phyloP scores from a whole-genome alignment of 805 yeast species.

The Zygotorulaspora chibaensis region DNA sequence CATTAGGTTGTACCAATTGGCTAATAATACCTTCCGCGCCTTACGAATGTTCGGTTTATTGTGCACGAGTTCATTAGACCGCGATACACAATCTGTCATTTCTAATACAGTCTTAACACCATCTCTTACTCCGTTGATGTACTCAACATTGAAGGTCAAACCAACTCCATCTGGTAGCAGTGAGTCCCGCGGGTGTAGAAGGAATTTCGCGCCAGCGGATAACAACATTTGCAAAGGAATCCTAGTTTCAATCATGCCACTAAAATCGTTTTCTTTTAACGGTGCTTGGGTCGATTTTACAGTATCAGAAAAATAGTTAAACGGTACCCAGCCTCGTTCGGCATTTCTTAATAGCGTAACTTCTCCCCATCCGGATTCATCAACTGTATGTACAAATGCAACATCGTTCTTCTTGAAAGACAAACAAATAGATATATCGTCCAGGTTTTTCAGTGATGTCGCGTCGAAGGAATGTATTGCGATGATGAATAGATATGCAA shows the following conservation, averaged over 20 bases:
- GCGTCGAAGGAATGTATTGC: constrained; percentile 60
- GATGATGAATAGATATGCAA: constrained; percentile 49
- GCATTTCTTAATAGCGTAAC: constrained; percentile 63
- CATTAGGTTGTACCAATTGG: constrained; percentile 79
- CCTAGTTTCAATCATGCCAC: constrained; percentile 34
- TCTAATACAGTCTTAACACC: constrained; percentile 64
- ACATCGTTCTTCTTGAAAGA: constrained; percentile 66
- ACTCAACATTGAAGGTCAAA: constrained; percentile 51
- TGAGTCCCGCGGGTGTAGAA: constrained; percentile 58
- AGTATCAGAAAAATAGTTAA: constrained; percentile 62
- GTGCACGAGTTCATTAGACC: constrained; percentile 67
- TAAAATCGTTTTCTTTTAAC: background rate
- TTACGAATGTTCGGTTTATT: constrained; percentile 56
- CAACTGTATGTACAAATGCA: constrained; percentile 74
- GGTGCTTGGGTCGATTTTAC: constrained; percentile 29
- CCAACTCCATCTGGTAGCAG: constrained; percentile 33
- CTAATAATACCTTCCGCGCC: constrained; percentile 61
- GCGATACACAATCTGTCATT: constrained; percentile 67
- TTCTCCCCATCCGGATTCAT: constrained; percentile 86
- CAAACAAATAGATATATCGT: constrained; percentile 68
- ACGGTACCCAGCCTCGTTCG: constrained; percentile 80
- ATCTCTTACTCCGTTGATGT: constrained; percentile 63
- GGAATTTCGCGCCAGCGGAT: constrained; percentile 60
- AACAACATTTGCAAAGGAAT: constrained; percentile 53
- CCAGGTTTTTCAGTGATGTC: constrained; percentile 52